Evolutionary conservation across 257 asterid genomes (phyloP), one percentile per base, ranked within the genome.

Genomic region (Ajuga chamaepitys): DNA sequence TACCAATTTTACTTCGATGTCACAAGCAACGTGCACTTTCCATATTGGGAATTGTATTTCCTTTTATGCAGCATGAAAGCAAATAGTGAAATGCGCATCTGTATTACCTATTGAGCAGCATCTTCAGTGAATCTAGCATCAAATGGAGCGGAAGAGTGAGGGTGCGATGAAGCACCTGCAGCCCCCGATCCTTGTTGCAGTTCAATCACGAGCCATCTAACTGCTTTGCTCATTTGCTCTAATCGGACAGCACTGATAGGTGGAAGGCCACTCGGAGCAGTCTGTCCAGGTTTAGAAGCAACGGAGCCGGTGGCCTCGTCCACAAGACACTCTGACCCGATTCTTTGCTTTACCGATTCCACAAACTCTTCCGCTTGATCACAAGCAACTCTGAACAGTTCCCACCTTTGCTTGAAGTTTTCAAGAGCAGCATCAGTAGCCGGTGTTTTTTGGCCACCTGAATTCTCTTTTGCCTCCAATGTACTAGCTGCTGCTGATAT

Each of bases 201-300:
- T 52, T 88, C 99, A 74, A 94, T 83, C 64, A 94, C 99, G 8
- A 94, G 73, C 88, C 92, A 90, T 66, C 99, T 76, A 42, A 94
- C 99, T 17, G 97, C 97, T 84, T 90, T 94, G 71, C 99, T 94
- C 97, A 90, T 85, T 81, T 94, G 97, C 86, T 94, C 97, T 88
- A 94, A 71, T 12, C 96, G 82, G 70, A 94, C 96, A 0, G 99
- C 99, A 61, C 97, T 94, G 38, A 94, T 88, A 5, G 99, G 99
- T 5, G 95, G 95, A 58, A 88, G 95, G 32, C 95, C 96, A 48
- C 58, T 64, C 11, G 80, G 50, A 40, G 67, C 59, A 4, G 82
- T 64, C 71, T 87, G 90, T n/a, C 90, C 96, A 3, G 88, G 82
- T 75, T 67, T 84, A 63, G 80, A 78, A 34, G 88, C 70, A 50